phyloP scores from a whole-genome alignment of 208 protist genomes.

The Borovskyia barvae region DNA sequence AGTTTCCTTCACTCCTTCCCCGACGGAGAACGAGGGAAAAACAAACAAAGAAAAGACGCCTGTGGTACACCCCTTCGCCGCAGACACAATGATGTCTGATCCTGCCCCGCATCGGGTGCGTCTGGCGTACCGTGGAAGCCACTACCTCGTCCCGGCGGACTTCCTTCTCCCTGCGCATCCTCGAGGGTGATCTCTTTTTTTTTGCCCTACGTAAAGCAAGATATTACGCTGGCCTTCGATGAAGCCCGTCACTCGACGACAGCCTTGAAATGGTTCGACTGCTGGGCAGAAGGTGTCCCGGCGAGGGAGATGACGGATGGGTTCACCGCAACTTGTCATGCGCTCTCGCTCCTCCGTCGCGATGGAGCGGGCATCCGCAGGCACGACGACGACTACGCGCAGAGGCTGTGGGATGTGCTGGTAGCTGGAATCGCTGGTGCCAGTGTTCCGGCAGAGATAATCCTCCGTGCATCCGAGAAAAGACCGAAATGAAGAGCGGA shows the following conservation, averaged over 20 bases:
- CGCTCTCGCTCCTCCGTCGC: background rate
- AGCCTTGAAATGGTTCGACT: slow-evolving; percentile 25
- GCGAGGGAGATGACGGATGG: background rate
- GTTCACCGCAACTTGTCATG: background rate
- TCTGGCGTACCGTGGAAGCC: slow-evolving; percentile 22
- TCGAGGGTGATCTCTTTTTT: slow-evolving; percentile 23
- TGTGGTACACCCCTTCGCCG: too few species aligned
- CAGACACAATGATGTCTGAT: background rate
- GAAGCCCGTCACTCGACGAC: slow-evolving; percentile 26
- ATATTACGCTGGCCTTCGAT: slow-evolving; percentile 33
- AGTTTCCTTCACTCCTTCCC: too few species aligned
- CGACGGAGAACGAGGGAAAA: too few species aligned
- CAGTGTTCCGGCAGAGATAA: slow-evolving; percentile 8
- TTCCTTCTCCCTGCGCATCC: slow-evolving; percentile 31
- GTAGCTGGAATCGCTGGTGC: slow-evolving; percentile 17
- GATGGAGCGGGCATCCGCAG: background rate
- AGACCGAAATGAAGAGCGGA: background rate
- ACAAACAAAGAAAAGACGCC: too few species aligned
- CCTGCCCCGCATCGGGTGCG: slow-evolving; percentile 6
- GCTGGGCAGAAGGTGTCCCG: slow-evolving; percentile 28
- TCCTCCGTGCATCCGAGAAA: slow-evolving; percentile 1
- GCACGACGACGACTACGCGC: background rate
- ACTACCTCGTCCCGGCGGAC: slow-evolving; percentile 26
- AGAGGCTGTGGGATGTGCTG: slow-evolving; percentile 15
- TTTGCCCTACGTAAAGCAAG: slow-evolving; percentile 25